phyloP scores from a whole-genome alignment of 139 green algal species.

The Coelastrella sp. region DNA sequence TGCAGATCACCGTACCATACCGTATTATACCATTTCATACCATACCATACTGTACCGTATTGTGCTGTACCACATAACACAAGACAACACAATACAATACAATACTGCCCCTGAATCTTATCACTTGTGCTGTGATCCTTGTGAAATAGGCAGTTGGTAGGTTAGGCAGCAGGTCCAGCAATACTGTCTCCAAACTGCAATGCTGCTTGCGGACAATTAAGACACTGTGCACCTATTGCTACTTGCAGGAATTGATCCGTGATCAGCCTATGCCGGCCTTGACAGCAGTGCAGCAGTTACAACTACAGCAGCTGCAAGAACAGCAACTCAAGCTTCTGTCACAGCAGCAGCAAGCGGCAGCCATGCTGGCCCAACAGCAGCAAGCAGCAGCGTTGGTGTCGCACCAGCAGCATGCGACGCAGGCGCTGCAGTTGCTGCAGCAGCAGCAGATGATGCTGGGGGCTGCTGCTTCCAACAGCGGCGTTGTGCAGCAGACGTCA shows the following conservation, averaged over 20 bases:
- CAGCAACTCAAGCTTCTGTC: slow-evolving; percentile 7
- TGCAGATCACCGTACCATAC: too few relatives aligned
- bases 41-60: too few relatives aligned
- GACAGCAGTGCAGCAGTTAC: slow-evolving; percentile 33
- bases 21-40: too few relatives aligned
- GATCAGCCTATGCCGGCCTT: slow-evolving; percentile 18
- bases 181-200: too few relatives aligned
- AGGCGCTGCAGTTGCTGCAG: slow-evolving; percentile 16
- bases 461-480: neutral
- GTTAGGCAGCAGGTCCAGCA: too few relatives aligned
- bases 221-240: too few relatives aligned
- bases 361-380: neutral
- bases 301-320: slow-evolving; percentile 25
- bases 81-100: too few relatives aligned
- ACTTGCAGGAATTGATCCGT: slow-evolving; percentile 19
- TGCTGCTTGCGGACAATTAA: too few relatives aligned
- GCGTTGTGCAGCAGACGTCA: neutral
- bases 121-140: too few relatives aligned
- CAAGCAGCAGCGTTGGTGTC: neutral
- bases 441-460: slow-evolving; percentile 18
- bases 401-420: neutral
- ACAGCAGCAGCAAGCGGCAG: slow-evolving; percentile 19
- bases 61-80: too few relatives aligned
- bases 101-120: too few relatives aligned
- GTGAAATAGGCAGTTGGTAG: too few relatives aligned